Percentiles rank a stretch among this genome's conserved stretches.
Evolutionary conservation across 306 rosid genomes (phyloP).

Genomic region (Quercus dentata): DNA sequence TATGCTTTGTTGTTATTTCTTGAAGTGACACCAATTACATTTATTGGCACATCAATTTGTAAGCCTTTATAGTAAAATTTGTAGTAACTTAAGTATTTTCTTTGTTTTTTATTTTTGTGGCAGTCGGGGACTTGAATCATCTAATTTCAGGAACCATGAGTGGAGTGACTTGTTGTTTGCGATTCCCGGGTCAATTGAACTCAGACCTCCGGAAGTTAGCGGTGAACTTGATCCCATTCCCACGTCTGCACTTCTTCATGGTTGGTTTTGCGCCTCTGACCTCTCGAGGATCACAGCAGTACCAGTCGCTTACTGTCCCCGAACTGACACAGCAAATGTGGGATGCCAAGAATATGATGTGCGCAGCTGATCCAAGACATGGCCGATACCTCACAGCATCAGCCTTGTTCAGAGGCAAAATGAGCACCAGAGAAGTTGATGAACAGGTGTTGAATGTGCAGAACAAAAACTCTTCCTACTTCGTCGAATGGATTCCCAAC

Average conservation of each 20-base stretch:
- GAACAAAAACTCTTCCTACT: slow-evolving; percentile 70
- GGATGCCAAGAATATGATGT: slow-evolving; percentile 80
- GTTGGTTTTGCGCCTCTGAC: slow-evolving; percentile 79
- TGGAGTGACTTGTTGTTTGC: slow-evolving; percentile 78
- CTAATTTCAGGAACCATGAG: slow-evolving; percentile 82
- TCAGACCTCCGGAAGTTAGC: slow-evolving; percentile 74
- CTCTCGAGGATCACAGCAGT: slow-evolving; percentile 60
- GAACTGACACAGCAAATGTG: slow-evolving; percentile 83
- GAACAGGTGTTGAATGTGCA: slow-evolving; percentile 66
- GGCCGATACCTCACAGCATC: slow-evolving; percentile 80
- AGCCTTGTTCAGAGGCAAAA: slow-evolving; percentile 71
- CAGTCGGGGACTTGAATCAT: slow-evolving; percentile 85
- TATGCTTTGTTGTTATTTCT: no score
- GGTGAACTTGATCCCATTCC: slow-evolving; percentile 77
- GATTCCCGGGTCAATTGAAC: slow-evolving; percentile 81
- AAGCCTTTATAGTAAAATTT: no score
- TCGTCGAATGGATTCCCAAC: slow-evolving; percentile 82
- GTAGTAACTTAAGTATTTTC: no score
- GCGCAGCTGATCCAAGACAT: slow-evolving; percentile 66
- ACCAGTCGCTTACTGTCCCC: slow-evolving; percentile 54
- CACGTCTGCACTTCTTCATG: slow-evolving; percentile 79
- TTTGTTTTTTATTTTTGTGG: no score
- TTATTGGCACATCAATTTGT: no score
- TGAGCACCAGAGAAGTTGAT: slow-evolving; percentile 65
- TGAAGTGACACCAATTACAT: no score